phyloP scores from a whole-genome alignment of 208 protist genomes.

The Wallacemonas sp. region DNA sequence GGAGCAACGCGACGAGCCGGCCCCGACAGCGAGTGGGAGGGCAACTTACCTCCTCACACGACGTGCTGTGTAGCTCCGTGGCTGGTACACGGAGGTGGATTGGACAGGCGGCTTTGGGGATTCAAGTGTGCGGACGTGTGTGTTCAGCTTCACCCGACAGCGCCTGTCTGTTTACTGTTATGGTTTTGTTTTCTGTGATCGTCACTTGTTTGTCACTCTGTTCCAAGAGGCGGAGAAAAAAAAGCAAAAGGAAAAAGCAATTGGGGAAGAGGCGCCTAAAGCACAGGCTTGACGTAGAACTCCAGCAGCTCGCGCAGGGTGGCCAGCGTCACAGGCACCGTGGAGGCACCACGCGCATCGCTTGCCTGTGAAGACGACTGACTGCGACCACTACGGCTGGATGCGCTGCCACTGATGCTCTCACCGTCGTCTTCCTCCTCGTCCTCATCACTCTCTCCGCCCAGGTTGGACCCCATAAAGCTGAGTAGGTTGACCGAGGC shows the following conservation, averaged over 20 bases:
- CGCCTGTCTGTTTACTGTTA: no score
- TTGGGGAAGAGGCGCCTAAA: conserved; percentile 8
- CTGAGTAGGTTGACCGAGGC: conserved; percentile 46
- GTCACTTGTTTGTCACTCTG: no score
- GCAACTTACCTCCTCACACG: no score
- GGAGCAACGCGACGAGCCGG: no score
- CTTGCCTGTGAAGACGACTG: neutral
- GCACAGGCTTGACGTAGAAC: conserved; percentile 41
- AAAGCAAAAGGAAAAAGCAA: conserved; percentile 10
- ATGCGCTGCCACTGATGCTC: neutral
- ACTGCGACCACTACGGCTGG: neutral
- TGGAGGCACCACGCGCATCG: neutral
- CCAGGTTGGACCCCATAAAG: conserved; percentile 40
- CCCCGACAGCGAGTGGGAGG: no score
- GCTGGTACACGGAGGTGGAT: no score
- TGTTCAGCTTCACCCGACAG: no score
- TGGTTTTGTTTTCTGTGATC: no score
- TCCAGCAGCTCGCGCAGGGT: conserved; percentile 36
- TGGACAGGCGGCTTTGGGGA: no score
- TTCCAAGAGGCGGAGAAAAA: no score
- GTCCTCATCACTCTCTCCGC: conserved; percentile 40
- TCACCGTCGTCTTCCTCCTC: conserved; percentile 15
- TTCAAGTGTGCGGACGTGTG: no score
- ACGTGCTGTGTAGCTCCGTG: no score
- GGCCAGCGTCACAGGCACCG: conserved; percentile 26